Base-by-base conservation (phyloP, 331 rosid genomes). In the Phaseolus coccineus region DNA sequence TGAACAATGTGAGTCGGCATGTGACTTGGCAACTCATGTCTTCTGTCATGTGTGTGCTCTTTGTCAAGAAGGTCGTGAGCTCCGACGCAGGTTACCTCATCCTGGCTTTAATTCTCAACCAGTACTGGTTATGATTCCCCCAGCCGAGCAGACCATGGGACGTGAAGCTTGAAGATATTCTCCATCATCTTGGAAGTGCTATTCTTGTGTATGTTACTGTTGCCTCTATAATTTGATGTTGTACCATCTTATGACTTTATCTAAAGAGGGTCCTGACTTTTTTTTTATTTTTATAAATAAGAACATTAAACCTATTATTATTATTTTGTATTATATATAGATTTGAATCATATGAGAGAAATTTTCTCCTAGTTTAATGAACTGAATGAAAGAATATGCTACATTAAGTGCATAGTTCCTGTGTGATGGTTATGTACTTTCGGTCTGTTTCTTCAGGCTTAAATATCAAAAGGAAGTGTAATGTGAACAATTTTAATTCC, bases 41-140 rank as follows among this genome's bases (percentile, higher is more conserved):
- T 96, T 89, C 71, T 96, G 96, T 83, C 99, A 96, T 87, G 52
- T 50, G 2, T 93, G 98, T 46, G 94, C 99, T 53, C 96, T 96
- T 33, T 96, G 99, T 78, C 98, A 96, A 86, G 99, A 96, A 82
- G 98, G 94, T 6, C 99, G 99, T 19, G 97, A 96, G 88, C 87
- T 96, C 84, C 99, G 98, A 27, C 96, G 97, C 9, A 88, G 91
- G 83, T 57, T 88, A 58, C 96, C 94, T 73, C 99, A 96, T 83
- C 98, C 99, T 0, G 99, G 96, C n/a, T 88, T 92, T 77, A 93
- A 89, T 84, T 92, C 91, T 25, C 98, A 87, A 62, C 90, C 91
- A 1, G 87, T 91, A 77, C 78, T 92, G 78, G 93, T 87, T 76
- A 96, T 91, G 97, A 86, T 96, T 73, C 94, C 99, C 10, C 99